Evolutionary conservation across 2,329 filamentous ascomycete species (phyloP).

Genomic region (Fusarium sulawesiense): DNA sequence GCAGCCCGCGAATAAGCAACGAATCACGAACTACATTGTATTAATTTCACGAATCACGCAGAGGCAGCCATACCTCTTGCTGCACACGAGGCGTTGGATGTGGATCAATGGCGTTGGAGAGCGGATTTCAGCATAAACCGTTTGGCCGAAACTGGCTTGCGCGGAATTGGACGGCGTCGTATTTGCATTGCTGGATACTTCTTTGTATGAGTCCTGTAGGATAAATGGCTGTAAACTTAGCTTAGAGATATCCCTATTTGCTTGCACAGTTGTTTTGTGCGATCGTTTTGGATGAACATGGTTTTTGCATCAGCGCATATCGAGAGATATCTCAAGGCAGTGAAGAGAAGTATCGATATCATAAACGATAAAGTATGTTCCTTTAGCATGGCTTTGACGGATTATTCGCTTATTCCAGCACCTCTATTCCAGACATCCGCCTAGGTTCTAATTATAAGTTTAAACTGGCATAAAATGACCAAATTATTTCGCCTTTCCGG

Average conservation of each 20-base stretch:
- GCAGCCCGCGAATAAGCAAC: conserved; percentile 11
- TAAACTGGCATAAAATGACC: background rate
- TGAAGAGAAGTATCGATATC: background rate
- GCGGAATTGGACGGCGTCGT: background rate
- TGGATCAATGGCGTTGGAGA: conserved; percentile 32
- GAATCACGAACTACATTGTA: conserved; percentile 19
- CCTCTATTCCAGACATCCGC: background rate
- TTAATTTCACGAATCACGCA: conserved; percentile 5
- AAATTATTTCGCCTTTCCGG: background rate
- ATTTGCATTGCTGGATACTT: conserved; percentile 20
- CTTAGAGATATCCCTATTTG: conserved; percentile 11
- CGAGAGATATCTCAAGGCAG: background rate
- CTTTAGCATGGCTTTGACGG: background rate
- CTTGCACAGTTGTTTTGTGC: conserved; percentile 1
- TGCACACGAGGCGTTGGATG: conserved; percentile 31
- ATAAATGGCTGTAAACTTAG: conserved; percentile 10
- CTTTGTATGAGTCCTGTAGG: conserved; percentile 9
- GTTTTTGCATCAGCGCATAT: background rate
- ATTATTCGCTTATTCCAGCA: background rate
- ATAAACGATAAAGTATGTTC: background rate
- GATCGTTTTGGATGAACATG: background rate
- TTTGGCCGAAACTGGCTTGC: conserved; percentile 11
- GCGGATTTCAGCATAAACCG: conserved; percentile 7
- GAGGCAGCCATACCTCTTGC: background rate
- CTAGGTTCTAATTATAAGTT: background rate